These are phyloP conservation scores for Heterobasidion annosum DNA, from an alignment of 1,284 basidiomycete genomes.

Conservation along the genomic window DNA sequence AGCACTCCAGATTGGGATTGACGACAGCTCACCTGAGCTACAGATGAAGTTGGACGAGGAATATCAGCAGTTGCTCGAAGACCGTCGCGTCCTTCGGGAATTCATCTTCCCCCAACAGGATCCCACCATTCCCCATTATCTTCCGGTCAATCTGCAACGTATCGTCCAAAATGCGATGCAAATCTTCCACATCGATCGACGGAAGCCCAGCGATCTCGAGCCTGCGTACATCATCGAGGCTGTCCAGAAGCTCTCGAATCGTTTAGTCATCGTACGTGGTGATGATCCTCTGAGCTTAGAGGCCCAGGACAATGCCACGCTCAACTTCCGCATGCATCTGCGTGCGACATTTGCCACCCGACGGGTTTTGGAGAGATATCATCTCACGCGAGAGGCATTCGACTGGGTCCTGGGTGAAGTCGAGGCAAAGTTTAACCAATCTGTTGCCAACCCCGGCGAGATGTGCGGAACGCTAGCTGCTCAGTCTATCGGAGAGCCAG, in stretches of 20 bases:
- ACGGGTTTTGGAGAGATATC: conserved; percentile 79
- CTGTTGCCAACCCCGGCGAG: conserved; percentile 89
- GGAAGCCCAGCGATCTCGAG: conserved; percentile 89
- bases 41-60: conserved; percentile 89
- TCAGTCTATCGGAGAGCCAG: conserved; percentile 98
- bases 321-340: conserved; percentile 90
- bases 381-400: conserved; percentile 87
- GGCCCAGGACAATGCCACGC: conserved; percentile 84
- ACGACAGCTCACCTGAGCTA: conserved; percentile 83
- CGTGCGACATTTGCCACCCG: conserved; percentile 83
- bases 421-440: conserved; percentile 90
- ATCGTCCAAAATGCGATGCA: conserved; percentile 95
- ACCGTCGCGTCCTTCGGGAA: conserved; percentile 68
- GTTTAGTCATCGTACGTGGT: conserved; percentile 83
- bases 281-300: conserved; percentile 68
- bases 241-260: conserved; percentile 61
- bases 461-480: conserved; percentile 99
- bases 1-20: conserved; percentile 89
- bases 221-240: conserved; percentile 82
- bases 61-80: conserved; percentile 67
- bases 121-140: conserved; percentile 65
- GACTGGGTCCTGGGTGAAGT: conserved; percentile 98
- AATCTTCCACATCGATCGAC: conserved; percentile 94
- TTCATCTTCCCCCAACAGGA: conserved; percentile 84
- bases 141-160: conserved; percentile 91